Evolutionary conservation across 208 protist species (phyloP), one percentile per base, ranked within the genome.

Genomic region (Trypanosoma boissoni): DNA sequence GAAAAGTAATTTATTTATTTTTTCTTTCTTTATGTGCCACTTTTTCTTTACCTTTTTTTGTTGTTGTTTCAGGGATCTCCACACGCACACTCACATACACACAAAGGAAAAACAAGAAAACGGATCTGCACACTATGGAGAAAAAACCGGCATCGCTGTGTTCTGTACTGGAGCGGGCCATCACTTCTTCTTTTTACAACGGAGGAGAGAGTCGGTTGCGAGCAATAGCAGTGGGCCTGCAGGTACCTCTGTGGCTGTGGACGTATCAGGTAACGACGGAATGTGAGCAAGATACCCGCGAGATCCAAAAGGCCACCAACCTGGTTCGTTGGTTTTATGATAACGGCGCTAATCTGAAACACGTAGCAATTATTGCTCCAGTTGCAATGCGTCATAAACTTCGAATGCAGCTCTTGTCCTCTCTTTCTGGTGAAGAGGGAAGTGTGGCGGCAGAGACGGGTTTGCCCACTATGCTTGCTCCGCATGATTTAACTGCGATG

Each of bases 241-340:
- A 89, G 76, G 62, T 73, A 2, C 88, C 88, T 14, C 66, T 95
- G 10, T 95, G 82, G 81, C 54, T 91, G 36, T 95, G 88, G 85
- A 94, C 81, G 9, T 79, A 91, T 41, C 62, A 73, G 26, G 46
- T 62, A 8, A 53, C 45, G n/a, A 57, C 20, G 24, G 43, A 65
- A 37, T 55, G 67, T 34, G 57, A 68, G 24, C 55, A 48, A 14
- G 48, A 70, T 37, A 57, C 39, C 1, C 84, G 80, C 29, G 81
- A 79, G 26, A 21, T 90, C 55, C 73, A 63, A 7, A 80, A 86
- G 42, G 56, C 61, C 10, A 45, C 69, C 10, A 67, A 90, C 44
- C 77, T 94, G 3, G 3, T 89, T 20, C 59, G 76, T 37, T 94
- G 88, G 84, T 46, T 91, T 49, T 61, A 78, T 18, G 72, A 78